These are phyloP conservation scores for Rhamnella rubrinervis DNA, from an alignment of 331 rosid genomes.

Conservation along the genomic window DNA sequence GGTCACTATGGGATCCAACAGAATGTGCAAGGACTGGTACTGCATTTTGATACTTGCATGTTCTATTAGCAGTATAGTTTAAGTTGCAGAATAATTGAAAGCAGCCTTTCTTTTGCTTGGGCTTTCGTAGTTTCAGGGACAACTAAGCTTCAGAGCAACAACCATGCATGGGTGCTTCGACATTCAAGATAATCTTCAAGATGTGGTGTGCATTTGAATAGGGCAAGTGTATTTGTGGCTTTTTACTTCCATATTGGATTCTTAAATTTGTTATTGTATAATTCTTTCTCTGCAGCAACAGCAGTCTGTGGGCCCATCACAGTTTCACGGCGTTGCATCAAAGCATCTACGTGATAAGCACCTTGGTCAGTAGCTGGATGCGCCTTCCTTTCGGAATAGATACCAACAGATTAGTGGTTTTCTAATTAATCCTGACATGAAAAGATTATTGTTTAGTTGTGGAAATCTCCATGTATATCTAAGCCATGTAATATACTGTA, in stretches of 20 bases:
- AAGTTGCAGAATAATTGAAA: slow-evolving; percentile 1
- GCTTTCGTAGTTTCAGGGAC: slow-evolving; percentile 40
- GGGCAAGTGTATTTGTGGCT: not conserved
- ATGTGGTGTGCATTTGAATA: slow-evolving; percentile 37
- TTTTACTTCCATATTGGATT: not conserved
- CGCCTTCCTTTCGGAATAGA: slow-evolving; percentile 10
- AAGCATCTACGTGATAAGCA: slow-evolving; percentile 33
- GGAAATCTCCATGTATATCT: not conserved
- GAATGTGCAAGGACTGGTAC: slow-evolving; percentile 52
- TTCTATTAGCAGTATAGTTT: not conserved
- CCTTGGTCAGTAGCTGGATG: slow-evolving; percentile 6
- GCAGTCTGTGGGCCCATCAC: slow-evolving; percentile 28
- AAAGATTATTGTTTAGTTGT: not conserved
- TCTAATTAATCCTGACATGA: not conserved
- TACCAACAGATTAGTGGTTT: not conserved
- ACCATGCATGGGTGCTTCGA: slow-evolving; percentile 35
- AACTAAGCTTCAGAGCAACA: slow-evolving; percentile 27
- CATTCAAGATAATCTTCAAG: slow-evolving; percentile 33
- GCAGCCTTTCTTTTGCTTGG: slow-evolving; percentile 7
- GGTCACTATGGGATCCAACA: slow-evolving; percentile 35
- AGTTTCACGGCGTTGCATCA: slow-evolving; percentile 22
- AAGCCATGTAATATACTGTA: not conserved
- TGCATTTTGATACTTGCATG: slow-evolving; percentile 9
- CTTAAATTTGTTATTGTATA: not conserved
- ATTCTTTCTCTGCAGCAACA: slow-evolving; percentile 35